Base-by-base conservation (phyloP, 805 yeast genomes). In the Ogataea allantospora region DNA sequence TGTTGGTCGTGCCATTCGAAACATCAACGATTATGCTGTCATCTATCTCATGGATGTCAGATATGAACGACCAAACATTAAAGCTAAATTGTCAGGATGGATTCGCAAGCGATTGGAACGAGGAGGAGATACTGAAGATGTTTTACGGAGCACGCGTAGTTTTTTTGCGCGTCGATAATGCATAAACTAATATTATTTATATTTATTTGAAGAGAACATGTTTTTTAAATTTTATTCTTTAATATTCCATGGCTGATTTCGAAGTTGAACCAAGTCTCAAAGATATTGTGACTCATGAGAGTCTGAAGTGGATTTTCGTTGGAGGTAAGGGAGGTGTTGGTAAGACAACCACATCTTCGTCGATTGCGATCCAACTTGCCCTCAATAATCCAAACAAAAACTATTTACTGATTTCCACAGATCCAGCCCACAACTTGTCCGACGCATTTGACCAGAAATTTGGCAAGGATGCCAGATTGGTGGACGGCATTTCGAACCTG, bases 321-420 rank as follows among this genome's bases (percentile, higher is more conserved):
- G 99, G 99, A 50, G 99, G 99, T 52, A 93, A 93, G 70, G 99
- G 99, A 63, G 99, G 99, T 66, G 99, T 93, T 19, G 99, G 99
- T 55, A 93, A 93, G 63, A 93, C 99, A 47, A 93, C 99, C 17
- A 86, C 97, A 3, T 91, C 98, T 1, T 89, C 96, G 31, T 88
- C 97, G 16, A 75, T 93, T 51, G 95, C 99, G 15, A 83, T 89
- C 46, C 98, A 93, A 66, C 75, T 93, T 61, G 97, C 99, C 12
- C 65, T 84, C 44, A 70, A 75, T 40, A 83, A 95, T 58, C 95
- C 95, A 23, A 48, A 62, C 12, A 89, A 88, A 49, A 82, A 84
- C 53, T 95, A 88, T 51, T 70, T 93, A 45, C 70, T 93, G 53
- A 93, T 93, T 54, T 89, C 96, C 21, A 89, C 98, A 1, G 99